Base-by-base conservation (phyloP, 2,329 filamentous ascomycete species). In the Graphilbum fragrans region DNA sequence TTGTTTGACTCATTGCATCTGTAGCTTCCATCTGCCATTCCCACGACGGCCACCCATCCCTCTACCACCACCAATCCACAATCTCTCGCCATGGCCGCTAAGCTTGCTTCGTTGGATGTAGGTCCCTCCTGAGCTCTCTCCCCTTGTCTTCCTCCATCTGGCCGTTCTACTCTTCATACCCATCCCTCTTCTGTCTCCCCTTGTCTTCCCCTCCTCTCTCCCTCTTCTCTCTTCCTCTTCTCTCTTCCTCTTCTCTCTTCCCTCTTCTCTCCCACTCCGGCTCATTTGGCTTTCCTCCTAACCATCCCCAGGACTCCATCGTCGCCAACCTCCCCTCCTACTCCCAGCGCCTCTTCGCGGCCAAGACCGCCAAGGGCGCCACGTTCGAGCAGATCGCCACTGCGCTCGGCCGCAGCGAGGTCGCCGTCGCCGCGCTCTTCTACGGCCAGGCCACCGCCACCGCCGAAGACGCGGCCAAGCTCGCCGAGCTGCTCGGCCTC, bases 351-450 rank as follows among this genome's bases (percentile, higher is more conserved):
- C 81, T 95, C 48, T 93, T 93, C 64, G 70, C 77, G 29, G 86
- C 83, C 49, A 95, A 94, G 63, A 80, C 85, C 38, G 58, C 63
- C 42, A 82, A 83, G 61, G 71, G 77, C 49, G 72, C 94, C 29
- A 84, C 71, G 53, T 95, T 94, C 57, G 84, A 86, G 57, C 64
- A 74, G 35, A 87, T 95, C 53, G 85, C 77, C 39, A 63, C 77
- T 50, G 68, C 78, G 23, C 70, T 94, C 42, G 79, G 77, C 47
- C 82, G 87, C 48, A 78, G 81, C 55, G 84, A 94, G 63, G 84
- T 94, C 34, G 85, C 86, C 33, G 76, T 83, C 4, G 88, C 88
- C 3, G 87, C 87, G 2, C 66, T 94, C 48, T 95, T 95, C 71
- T 94, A 94, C 59, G 88, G 88, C 23, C 71, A 76, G 51, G 70